Percentiles rank a stretch among this genome's conserved stretches.
phyloP scores from a whole-genome alignment of 371 early-diverging fungal genomes.

The Blyttiomyces sp. region DNA sequence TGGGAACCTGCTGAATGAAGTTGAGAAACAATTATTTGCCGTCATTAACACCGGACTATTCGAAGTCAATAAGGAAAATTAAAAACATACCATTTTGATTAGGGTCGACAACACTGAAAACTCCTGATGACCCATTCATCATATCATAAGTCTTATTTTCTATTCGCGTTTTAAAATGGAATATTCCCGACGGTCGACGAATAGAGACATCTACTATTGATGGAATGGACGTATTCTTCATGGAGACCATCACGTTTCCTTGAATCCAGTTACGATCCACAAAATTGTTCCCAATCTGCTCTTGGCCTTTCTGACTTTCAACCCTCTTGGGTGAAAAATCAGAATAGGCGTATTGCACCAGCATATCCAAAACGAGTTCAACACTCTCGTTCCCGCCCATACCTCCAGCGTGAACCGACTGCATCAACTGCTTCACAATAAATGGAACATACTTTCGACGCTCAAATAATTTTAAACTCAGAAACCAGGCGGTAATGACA shows the following conservation, averaged over 20 bases:
- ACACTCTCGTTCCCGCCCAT: conserved; percentile 65
- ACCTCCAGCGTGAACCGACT: conserved; percentile 31
- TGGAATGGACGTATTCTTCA: conserved; percentile 59
- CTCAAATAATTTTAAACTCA: conserved; percentile 68
- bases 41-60: not conserved
- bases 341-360: conserved; percentile 78
- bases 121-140: not conserved
- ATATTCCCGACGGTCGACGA: conserved; percentile 79
- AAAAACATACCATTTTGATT: not conserved
- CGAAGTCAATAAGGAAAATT: not conserved
- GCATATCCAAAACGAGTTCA: conserved; percentile 89
- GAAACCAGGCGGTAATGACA: conserved; percentile 77
- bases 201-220: conserved; percentile 80
- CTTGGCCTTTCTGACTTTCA: no score
- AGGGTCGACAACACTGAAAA: not conserved
- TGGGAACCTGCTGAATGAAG: not conserved
- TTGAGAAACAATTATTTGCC: not conserved
- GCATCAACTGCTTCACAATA: conserved; percentile 51
- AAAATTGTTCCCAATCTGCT: no score
- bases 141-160: not conserved
- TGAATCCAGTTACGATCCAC: conserved; percentile 72
- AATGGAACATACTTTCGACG: conserved; percentile 78
- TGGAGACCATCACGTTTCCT: conserved; percentile 78
- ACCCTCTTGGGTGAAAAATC: no score
- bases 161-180: conserved; percentile 48